Percentiles rank a stretch among this genome's conserved stretches.
Evolutionary conservation across 2,329 filamentous ascomycete species (phyloP).

Genomic region (Talaromyces sp.): DNA sequence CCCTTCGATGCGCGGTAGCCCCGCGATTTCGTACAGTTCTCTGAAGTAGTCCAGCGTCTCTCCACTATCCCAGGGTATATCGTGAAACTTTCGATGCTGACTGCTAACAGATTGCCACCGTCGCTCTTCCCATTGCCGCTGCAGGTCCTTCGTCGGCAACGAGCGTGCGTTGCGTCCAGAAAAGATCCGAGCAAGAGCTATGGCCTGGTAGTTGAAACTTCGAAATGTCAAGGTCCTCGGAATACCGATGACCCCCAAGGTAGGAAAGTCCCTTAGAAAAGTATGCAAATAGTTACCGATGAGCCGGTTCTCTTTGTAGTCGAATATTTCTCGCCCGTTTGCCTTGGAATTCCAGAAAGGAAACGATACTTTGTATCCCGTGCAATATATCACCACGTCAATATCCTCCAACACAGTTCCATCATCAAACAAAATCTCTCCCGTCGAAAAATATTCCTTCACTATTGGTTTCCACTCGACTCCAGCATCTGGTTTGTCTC

Average conservation of each 20-base stretch:
- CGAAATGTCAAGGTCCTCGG: slow-evolving; percentile 50
- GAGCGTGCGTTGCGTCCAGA: slow-evolving; percentile 41
- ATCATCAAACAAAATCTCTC: slow-evolving; percentile 50
- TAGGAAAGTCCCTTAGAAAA: slow-evolving; percentile 45
- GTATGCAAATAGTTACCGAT: slow-evolving; percentile 47
- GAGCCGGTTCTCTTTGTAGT: slow-evolving; percentile 44
- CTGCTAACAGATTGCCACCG: slow-evolving; percentile 20
- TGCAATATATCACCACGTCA: slow-evolving; percentile 57
- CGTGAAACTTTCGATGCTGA: slow-evolving; percentile 15
- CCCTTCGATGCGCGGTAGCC: slow-evolving; percentile 15
- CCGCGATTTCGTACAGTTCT: slow-evolving; percentile 14
- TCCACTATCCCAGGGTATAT: slow-evolving; percentile 16
- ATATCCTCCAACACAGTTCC: slow-evolving; percentile 45
- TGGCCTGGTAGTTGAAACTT: slow-evolving; percentile 61
- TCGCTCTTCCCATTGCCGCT: slow-evolving; percentile 50
- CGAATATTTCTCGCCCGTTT: slow-evolving; percentile 42
- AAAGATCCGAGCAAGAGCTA: slow-evolving; percentile 52
- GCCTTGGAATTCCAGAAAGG: slow-evolving; percentile 47
- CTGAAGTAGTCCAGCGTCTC: slow-evolving; percentile 15
- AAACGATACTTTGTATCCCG: slow-evolving; percentile 45
- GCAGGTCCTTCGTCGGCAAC: slow-evolving; percentile 44
- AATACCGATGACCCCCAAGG: slow-evolving; percentile 46
- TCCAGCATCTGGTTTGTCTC: slow-evolving; percentile 40
- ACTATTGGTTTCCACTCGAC: slow-evolving; percentile 53
- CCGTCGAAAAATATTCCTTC: slow-evolving; percentile 33